phyloP scores from a whole-genome alignment of 2,329 filamentous ascomycete genomes.

The Phaeosphaeriaceae sp. region DNA sequence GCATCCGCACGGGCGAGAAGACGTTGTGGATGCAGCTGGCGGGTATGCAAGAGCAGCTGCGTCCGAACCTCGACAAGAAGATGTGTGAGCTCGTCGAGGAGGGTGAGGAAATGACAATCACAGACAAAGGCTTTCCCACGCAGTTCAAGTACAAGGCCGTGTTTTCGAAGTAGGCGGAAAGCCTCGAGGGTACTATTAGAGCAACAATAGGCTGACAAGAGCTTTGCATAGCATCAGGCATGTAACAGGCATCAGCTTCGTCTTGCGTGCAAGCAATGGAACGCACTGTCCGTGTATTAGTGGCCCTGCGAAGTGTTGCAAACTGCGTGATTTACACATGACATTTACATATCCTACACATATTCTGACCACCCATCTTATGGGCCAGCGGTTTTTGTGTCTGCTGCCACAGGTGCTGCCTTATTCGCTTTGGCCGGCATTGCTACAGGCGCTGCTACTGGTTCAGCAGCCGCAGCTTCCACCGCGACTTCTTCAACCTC shows the following conservation, averaged over 20 bases:
- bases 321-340: background rate
- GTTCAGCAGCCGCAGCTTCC: conserved; percentile 9
- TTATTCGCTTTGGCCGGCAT: background rate
- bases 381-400: background rate
- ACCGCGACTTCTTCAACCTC: conserved; percentile 13
- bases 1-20: conserved; percentile 79
- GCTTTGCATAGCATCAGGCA: background rate
- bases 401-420: background rate
- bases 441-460: background rate
- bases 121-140: conserved; percentile 86
- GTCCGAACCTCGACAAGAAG: conserved; percentile 81
- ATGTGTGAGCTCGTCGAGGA: conserved; percentile 78
- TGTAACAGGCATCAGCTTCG: background rate
- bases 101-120: conserved; percentile 90
- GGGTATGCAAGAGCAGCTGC: conserved; percentile 82
- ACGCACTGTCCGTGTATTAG: background rate
- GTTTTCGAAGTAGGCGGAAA: conserved; percentile 49
- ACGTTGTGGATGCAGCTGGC: conserved; percentile 92
- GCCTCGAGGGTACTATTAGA: background rate
- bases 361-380: background rate
- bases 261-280: background rate
- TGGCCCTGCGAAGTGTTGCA: background rate
- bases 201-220: background rate
- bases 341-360: background rate
- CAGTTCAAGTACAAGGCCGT: conserved; percentile 69